phyloP scores from a whole-genome alignment of 495 filamentous ascomycete species.

The Talaromyces adpressus region DNA sequence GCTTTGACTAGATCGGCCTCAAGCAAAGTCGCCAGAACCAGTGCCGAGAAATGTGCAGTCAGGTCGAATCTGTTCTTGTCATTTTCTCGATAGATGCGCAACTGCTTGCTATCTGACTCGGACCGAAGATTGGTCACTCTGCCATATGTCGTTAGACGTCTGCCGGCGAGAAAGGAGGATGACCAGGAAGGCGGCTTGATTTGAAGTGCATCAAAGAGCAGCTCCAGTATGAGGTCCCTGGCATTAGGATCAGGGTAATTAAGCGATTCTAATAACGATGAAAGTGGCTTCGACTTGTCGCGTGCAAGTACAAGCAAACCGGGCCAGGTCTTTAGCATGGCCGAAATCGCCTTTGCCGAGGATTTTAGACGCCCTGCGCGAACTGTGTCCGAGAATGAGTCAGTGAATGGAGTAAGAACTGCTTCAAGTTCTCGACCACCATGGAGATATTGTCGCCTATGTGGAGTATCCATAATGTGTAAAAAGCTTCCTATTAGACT shows the following conservation, averaged over 20 bases:
- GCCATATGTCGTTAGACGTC: conserved; percentile 88
- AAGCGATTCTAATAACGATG: conserved; percentile 73
- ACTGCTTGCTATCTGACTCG: conserved; percentile 41
- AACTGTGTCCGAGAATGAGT: conserved; percentile 59
- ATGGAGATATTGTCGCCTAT: conserved; percentile 68
- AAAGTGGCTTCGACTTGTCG: conserved; percentile 74
- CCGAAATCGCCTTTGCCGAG: conserved; percentile 76
- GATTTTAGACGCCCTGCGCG: conserved; percentile 72
- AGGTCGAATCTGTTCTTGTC: conserved; percentile 70
- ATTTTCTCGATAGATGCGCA: conserved; percentile 46
- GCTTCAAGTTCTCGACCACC: conserved; percentile 76
- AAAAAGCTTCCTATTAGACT: conserved; percentile 77
- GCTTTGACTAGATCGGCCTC: conserved; percentile 70
- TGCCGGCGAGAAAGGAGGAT: conserved; percentile 86
- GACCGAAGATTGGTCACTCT: conserved; percentile 82
- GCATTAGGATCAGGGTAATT: conserved; percentile 61
- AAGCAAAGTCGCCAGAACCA: conserved; percentile 81
- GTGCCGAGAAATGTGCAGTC: conserved; percentile 84
- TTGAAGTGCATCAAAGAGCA: conserved; percentile 83
- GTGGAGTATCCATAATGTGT: conserved; percentile 79
- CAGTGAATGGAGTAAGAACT: conserved; percentile 83
- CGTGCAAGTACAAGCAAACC: conserved; percentile 76
- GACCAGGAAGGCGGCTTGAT: conserved; percentile 97
- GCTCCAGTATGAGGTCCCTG: conserved; percentile 68
- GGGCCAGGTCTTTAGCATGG: conserved; percentile 91